Percentiles rank a stretch among this genome's conserved stretches.
phyloP scores from a whole-genome alignment of 2,329 filamentous ascomycete species.

The Myriosclerotinia curreyana region DNA sequence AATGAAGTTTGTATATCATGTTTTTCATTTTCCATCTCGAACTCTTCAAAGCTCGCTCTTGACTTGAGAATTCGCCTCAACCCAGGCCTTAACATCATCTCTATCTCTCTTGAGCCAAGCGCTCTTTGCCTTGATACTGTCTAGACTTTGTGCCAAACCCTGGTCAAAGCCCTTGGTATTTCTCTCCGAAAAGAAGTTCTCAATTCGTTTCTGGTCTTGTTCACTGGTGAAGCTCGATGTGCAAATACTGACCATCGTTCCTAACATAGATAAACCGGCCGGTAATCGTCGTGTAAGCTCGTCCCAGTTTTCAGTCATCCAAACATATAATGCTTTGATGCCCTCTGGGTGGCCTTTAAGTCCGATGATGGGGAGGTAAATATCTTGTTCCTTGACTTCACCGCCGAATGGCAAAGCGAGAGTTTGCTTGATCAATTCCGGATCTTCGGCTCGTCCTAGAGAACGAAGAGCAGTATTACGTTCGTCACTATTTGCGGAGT shows the following conservation, averaged over 20 bases:
- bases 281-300: constrained; percentile 75
- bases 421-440: constrained; percentile 77
- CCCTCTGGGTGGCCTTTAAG: constrained; percentile 75
- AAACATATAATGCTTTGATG: constrained; percentile 75
- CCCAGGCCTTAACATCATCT: constrained; percentile 71
- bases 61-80: constrained; percentile 54
- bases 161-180: constrained; percentile 87
- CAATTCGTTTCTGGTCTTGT: constrained; percentile 71
- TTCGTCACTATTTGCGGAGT: constrained; percentile 76
- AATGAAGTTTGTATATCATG: not conserved
- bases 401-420: constrained; percentile 71
- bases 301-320: constrained; percentile 89
- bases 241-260: constrained; percentile 77
- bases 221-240: constrained; percentile 76
- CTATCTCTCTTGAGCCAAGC: constrained; percentile 76
- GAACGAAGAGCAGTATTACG: constrained; percentile 86
- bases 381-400: constrained; percentile 90
- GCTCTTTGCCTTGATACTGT: constrained; percentile 80
- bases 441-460: constrained; percentile 74
- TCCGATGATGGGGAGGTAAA: constrained; percentile 82
- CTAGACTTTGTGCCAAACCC: constrained; percentile 83
- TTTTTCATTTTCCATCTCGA: not conserved
- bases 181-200: constrained; percentile 77
- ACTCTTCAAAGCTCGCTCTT: constrained; percentile 36
- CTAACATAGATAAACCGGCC: constrained; percentile 82